Percentiles rank a stretch among this genome's conserved stretches.
phyloP scores from a whole-genome alignment of 129 eudicot genomes.

The Logfia minima region DNA sequence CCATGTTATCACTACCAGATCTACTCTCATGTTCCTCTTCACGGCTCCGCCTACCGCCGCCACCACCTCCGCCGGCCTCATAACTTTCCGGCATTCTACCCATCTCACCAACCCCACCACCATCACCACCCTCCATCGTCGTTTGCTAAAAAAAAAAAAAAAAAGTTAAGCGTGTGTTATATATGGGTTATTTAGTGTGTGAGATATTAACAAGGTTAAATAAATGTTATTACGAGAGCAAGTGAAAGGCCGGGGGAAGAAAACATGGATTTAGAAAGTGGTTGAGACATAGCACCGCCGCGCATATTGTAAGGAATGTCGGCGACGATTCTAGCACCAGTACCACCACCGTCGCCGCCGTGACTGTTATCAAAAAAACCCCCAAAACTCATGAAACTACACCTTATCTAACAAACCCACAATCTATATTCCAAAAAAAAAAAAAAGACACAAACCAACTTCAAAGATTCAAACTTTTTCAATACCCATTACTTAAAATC shows the following conservation, averaged over 20 bases:
- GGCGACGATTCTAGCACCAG: slow-evolving; percentile 56
- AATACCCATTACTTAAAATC: slow-evolving; percentile 7
- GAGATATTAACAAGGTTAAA: not conserved
- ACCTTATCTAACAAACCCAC: not conserved
- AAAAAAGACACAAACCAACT: slow-evolving; percentile 15
- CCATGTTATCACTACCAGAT: slow-evolving; percentile 97
- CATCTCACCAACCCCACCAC: slow-evolving; percentile 49
- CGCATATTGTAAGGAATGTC: slow-evolving; percentile 66
- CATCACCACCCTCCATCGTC: slow-evolving; percentile 59
- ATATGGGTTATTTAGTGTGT: not conserved
- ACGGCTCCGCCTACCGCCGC: slow-evolving; percentile 63
- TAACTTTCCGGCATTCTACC: slow-evolving; percentile 58
- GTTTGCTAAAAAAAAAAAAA: slow-evolving; percentile 46
- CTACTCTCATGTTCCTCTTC: slow-evolving; percentile 98
- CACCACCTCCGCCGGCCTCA: slow-evolving; percentile 43
- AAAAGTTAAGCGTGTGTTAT: not conserved
- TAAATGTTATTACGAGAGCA: slow-evolving; percentile 56
- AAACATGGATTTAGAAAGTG: slow-evolving; percentile 70
- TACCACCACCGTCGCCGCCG: slow-evolving; percentile 54
- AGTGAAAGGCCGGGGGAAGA: slow-evolving; percentile 92
- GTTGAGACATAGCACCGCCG: slow-evolving; percentile 54
- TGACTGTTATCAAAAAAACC: slow-evolving; percentile 80
- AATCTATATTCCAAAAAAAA: not conserved
- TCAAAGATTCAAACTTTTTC: slow-evolving; percentile 26
- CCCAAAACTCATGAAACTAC: slow-evolving; percentile 91